A percentile compares a stretch with the other conserved stretches of the same genome.
phyloP scores from a whole-genome alignment of 179 eudicot species.

The Silene noctiflora region DNA sequence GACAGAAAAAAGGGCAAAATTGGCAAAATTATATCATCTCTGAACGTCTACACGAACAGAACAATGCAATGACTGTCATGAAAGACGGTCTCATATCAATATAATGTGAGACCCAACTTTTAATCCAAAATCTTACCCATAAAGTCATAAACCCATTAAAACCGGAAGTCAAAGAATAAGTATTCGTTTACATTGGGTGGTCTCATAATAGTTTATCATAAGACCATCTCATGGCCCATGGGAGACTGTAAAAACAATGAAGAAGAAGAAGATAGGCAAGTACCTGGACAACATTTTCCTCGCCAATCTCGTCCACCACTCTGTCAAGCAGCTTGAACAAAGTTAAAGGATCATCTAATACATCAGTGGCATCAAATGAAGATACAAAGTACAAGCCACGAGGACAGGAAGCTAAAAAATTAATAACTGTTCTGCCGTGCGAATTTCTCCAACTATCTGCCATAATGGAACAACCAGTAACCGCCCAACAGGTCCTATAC shows the following conservation, averaged over 20 bases:
- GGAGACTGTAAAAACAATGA: slow-evolving; percentile 6
- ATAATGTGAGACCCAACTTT: background rate
- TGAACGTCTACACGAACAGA: background rate
- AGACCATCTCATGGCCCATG: background rate
- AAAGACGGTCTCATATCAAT: background rate
- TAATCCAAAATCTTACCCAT: background rate
- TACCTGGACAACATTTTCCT: slow-evolving; percentile 90
- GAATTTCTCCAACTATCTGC: slow-evolving; percentile 88
- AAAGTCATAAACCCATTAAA: background rate
- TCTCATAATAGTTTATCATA: background rate
- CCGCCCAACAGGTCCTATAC: slow-evolving; percentile 77
- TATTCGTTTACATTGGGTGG: background rate
- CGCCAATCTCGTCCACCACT: slow-evolving; percentile 90
- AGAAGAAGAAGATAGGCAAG: slow-evolving; percentile 13
- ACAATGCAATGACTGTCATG: slow-evolving; percentile 14
- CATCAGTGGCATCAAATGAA: slow-evolving; percentile 73
- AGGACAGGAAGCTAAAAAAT: slow-evolving; percentile 82
- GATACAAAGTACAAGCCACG: slow-evolving; percentile 77
- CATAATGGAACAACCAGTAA: slow-evolving; percentile 89
- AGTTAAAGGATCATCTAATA: slow-evolving; percentile 55
- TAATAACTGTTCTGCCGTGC: slow-evolving; percentile 59
- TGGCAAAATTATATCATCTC: slow-evolving; percentile 5
- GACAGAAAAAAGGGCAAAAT: background rate
- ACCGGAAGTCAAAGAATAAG: background rate
- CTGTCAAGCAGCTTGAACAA: slow-evolving; percentile 72